A percentile compares a stretch with the other conserved stretches of the same genome.
These are phyloP conservation scores for Naegleria lovaniensis DNA, from an alignment of 208 protist species.

Conservation along the genomic window DNA sequence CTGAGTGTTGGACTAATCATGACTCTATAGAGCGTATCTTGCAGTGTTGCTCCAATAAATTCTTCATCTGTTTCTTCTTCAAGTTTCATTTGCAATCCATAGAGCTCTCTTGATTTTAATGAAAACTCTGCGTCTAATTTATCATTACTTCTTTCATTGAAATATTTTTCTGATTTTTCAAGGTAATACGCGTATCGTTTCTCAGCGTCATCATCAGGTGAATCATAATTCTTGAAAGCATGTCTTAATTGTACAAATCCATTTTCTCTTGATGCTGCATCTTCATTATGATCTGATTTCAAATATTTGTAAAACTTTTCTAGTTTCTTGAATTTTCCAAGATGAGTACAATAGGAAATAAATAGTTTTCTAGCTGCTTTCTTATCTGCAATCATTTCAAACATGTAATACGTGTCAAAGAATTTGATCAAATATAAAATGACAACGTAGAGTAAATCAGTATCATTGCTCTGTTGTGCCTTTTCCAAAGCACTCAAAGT, in stretches of 20 bases:
- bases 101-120: background rate
- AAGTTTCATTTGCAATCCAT: slow-evolving; percentile 6
- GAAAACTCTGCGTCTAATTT: background rate
- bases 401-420: background rate
- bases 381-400: slow-evolving; percentile 26
- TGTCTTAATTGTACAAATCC: background rate
- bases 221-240: slow-evolving; percentile 23
- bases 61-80: slow-evolving; percentile 21
- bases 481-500: slow-evolving; percentile 35
- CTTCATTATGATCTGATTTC: background rate
- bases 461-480: slow-evolving; percentile 30
- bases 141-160: background rate
- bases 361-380: background rate
- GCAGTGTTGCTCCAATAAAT: background rate
- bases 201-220: background rate
- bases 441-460: slow-evolving; percentile 31
- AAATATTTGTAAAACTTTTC: background rate
- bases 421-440: slow-evolving; percentile 12
- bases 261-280: background rate
- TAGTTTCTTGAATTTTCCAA: background rate
- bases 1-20: background rate
- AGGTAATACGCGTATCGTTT: background rate
- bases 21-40: slow-evolving; percentile 18
- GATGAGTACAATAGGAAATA: slow-evolving; percentile 2
- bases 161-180: background rate